Evolutionary conservation across 805 yeast genomes (phyloP).

Genomic region (Hanseniaspora taiwanica): DNA sequence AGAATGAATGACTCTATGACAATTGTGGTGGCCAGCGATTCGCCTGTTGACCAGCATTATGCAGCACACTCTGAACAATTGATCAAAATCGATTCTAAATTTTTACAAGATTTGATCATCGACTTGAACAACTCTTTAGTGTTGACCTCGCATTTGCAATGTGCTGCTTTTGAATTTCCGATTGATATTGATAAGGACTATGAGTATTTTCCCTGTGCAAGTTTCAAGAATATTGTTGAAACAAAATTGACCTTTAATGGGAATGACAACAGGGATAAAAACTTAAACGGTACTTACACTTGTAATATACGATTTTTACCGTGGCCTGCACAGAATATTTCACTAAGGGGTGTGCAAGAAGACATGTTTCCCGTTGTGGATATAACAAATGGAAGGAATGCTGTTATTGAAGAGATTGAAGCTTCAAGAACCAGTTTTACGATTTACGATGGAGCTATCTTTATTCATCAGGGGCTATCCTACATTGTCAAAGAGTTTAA

Average conservation of each 20-base stretch:
- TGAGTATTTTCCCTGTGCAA: slow-evolving; percentile 33
- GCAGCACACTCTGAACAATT: slow-evolving; percentile 35
- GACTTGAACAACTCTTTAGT: slow-evolving; percentile 51
- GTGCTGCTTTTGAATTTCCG: slow-evolving; percentile 86
- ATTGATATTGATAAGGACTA: slow-evolving; percentile 40
- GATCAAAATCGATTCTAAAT: slow-evolving; percentile 32
- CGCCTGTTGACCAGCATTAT: slow-evolving; percentile 79
- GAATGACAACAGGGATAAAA: slow-evolving; percentile 21
- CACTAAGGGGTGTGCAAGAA: slow-evolving; percentile 74
- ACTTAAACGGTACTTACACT: slow-evolving; percentile 25
- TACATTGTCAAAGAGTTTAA: slow-evolving; percentile 78
- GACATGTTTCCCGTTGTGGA: slow-evolving; percentile 82
- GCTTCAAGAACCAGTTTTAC: slow-evolving; percentile 83
- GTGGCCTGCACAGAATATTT: slow-evolving; percentile 66
- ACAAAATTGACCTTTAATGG: slow-evolving; percentile 29
- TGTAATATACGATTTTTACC: slow-evolving; percentile 53
- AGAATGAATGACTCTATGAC: slow-evolving; percentile 77
- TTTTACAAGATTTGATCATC: slow-evolving; percentile 45
- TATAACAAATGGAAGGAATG: slow-evolving; percentile 59
- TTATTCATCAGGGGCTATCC: slow-evolving; percentile 86
- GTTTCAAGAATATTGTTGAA: slow-evolving; percentile 13
- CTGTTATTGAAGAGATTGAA: slow-evolving; percentile 80
- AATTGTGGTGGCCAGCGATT: slow-evolving; percentile 65
- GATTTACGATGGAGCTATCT: slow-evolving; percentile 83
- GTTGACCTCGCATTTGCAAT: slow-evolving; percentile 75